Conservation (phyloP, 1,284 basidiomycete genomes). For the Boletus austroedulis region DNA sequence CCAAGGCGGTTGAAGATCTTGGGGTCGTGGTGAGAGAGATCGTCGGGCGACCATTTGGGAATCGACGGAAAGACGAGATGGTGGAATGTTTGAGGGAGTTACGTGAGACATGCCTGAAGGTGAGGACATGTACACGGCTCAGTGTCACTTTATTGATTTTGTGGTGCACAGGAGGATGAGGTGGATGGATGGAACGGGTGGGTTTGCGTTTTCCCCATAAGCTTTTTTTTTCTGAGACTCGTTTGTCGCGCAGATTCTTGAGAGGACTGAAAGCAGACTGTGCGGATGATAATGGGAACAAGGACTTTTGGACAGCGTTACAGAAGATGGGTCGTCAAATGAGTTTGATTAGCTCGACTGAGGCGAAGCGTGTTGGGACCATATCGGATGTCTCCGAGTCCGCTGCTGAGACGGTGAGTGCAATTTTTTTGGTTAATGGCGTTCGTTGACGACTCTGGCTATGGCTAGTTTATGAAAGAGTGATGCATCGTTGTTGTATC, state of each 20-base stretch:
- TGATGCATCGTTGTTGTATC: constrained; percentile 1
- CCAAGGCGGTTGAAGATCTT: constrained; percentile 80
- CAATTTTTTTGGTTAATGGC: not conserved
- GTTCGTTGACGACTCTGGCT: constrained; percentile 1
- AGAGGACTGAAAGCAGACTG: constrained; percentile 55
- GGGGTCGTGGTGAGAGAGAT: constrained; percentile 69
- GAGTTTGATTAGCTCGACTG: constrained; percentile 60
- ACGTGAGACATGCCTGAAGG: constrained; percentile 63
- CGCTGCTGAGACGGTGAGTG: constrained; percentile 45
- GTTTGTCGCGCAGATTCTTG: constrained; percentile 50
- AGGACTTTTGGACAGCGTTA: constrained; percentile 61
- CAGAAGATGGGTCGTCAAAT: constrained; percentile 49
- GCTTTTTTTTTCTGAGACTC: not conserved
- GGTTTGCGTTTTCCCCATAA: constrained; percentile 23
- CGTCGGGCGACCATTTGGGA: constrained; percentile 65
- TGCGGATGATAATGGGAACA: constrained; percentile 51
- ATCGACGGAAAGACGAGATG: constrained; percentile 63
- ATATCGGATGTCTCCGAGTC: constrained; percentile 52
- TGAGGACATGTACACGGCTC: constrained; percentile 29
- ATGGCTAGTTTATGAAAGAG: constrained; percentile 26
- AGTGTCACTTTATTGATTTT: not conserved
- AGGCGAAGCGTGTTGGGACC: constrained; percentile 57
- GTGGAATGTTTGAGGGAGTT: constrained; percentile 68
- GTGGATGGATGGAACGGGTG: constrained; percentile 75
- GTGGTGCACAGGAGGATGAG: constrained; percentile 62